Conservation (phyloP, 1,139 yeast genomes). For the Groenewaldozyma auringiensis region DNA sequence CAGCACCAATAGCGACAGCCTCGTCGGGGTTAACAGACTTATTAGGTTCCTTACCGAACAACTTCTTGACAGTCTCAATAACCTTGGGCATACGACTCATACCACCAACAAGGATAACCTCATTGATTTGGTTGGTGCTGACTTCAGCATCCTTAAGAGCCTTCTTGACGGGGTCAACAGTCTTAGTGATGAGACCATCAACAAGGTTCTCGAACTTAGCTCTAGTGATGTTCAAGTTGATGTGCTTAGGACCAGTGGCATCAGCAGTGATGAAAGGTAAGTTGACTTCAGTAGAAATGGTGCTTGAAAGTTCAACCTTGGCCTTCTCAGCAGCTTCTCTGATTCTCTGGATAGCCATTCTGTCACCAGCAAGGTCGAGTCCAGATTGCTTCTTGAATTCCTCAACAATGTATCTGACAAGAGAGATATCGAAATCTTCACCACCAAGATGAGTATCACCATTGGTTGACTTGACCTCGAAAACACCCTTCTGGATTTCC, state of each 20-base stretch:
- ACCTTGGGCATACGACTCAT: slow-evolving; percentile 99
- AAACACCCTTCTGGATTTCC: slow-evolving; percentile 82
- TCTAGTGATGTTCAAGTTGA: slow-evolving; percentile 87
- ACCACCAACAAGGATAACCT: slow-evolving; percentile 98
- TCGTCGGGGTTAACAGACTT: slow-evolving; percentile 99
- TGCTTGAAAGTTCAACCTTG: slow-evolving; percentile 93
- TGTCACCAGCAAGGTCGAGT: slow-evolving; percentile 79
- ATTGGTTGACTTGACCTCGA: slow-evolving; percentile 80
- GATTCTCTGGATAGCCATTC: slow-evolving; percentile 99
- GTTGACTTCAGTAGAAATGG: slow-evolving; percentile 89
- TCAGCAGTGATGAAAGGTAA: slow-evolving; percentile 93
- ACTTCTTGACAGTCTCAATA: slow-evolving; percentile 84
- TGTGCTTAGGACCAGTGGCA: slow-evolving; percentile 97
- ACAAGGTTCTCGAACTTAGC: slow-evolving; percentile 89
- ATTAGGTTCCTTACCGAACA: slow-evolving; percentile 93
- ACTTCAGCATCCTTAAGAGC: slow-evolving; percentile 95
- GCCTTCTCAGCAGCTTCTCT: slow-evolving; percentile 99
- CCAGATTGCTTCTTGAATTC: slow-evolving; percentile 91
- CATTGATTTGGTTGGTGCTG: slow-evolving; percentile 78
- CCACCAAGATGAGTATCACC: slow-evolving; percentile 92
- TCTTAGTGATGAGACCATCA: slow-evolving; percentile 84
- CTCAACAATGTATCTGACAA: slow-evolving; percentile 84
- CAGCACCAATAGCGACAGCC: slow-evolving; percentile 99
- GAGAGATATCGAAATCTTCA: slow-evolving; percentile 73
- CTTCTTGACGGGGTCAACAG: slow-evolving; percentile 95